Conservation (phyloP, 306 rosid genomes). For the Lablab purpureus region DNA sequence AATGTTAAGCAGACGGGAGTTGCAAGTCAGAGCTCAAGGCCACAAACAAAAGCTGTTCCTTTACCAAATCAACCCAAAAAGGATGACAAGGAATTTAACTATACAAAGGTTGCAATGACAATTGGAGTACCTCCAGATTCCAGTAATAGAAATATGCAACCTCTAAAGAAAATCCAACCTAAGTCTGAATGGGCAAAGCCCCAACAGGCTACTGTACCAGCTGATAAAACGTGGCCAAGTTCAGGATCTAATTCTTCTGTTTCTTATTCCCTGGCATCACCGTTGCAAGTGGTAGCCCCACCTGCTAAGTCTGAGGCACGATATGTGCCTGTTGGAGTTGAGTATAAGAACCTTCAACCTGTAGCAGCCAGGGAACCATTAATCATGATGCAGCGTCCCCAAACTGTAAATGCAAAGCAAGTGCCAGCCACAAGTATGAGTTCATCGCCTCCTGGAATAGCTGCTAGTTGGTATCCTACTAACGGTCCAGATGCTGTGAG, state of each 20-base stretch:
- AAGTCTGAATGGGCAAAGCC: slow-evolving; percentile 86
- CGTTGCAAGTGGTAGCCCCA: slow-evolving; percentile 65
- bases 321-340: slow-evolving; percentile 67
- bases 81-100: slow-evolving; percentile 85
- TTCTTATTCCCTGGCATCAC: slow-evolving; percentile 72
- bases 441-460: slow-evolving; percentile 78
- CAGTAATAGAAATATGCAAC: slow-evolving; percentile 66
- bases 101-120: slow-evolving; percentile 66
- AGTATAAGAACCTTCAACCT: slow-evolving; percentile 69
- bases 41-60: slow-evolving; percentile 63
- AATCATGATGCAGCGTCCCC: slow-evolving; percentile 85
- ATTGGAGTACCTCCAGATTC: slow-evolving; percentile 69
- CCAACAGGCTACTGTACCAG: slow-evolving; percentile 58
- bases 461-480: slow-evolving; percentile 74
- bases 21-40: slow-evolving; percentile 59
- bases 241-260: slow-evolving; percentile 68
- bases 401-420: slow-evolving; percentile 70
- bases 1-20: slow-evolving; percentile 73
- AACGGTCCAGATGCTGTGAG: slow-evolving; percentile 64
- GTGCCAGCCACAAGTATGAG: slow-evolving; percentile 68
- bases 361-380: slow-evolving; percentile 78
- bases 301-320: slow-evolving; percentile 72
- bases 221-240: slow-evolving; percentile 79
- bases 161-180: slow-evolving; percentile 70
- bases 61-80: slow-evolving; percentile 64